phyloP scores from a whole-genome alignment of 371 early-diverging fungal species.

The Apophysomyces variabilis region DNA sequence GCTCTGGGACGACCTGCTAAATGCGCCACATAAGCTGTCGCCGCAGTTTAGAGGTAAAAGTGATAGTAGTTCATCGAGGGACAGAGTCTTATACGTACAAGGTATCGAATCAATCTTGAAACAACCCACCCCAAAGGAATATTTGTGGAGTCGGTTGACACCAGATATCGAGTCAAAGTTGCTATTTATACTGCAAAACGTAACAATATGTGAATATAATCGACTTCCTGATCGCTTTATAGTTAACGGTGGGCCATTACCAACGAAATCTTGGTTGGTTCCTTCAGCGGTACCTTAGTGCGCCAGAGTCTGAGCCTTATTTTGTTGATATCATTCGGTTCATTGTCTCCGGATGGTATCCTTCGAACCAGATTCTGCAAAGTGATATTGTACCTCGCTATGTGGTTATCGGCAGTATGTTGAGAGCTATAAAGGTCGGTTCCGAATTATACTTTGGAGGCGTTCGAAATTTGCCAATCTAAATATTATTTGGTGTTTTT shows the following conservation, averaged over 20 bases:
- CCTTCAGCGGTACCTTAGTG: conserved; percentile 60
- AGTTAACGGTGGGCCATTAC: conserved; percentile 57
- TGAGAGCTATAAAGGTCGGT: conserved; percentile 62
- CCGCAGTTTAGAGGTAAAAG: conserved; percentile 56
- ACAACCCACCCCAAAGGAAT: conserved; percentile 68
- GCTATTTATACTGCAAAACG: conserved; percentile 70
- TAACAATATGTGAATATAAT: conserved; percentile 23
- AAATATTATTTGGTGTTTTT: not conserved
- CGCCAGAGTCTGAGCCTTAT: conserved; percentile 67
- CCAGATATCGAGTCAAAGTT: conserved; percentile 77
- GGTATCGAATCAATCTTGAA: conserved; percentile 54
- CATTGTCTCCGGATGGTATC: conserved; percentile 79
- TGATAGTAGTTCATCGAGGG: not conserved
- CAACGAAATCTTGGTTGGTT: conserved; percentile 73
- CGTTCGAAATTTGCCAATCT: conserved; percentile 1
- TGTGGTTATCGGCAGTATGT: conserved; percentile 67
- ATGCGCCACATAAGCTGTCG: conserved; percentile 60
- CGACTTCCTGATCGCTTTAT: not conserved
- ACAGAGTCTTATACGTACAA: conserved; percentile 16
- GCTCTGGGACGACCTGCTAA: conserved; percentile 66
- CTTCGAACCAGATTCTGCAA: conserved; percentile 74
- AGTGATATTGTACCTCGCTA: conserved; percentile 81
- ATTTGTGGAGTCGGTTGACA: conserved; percentile 65
- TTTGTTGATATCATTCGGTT: conserved; percentile 78
- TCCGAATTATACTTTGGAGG: conserved; percentile 1